Evolutionary conservation across 2,329 filamentous ascomycete genomes (phyloP).

Genomic region (Aspergillus fijiensis): DNA sequence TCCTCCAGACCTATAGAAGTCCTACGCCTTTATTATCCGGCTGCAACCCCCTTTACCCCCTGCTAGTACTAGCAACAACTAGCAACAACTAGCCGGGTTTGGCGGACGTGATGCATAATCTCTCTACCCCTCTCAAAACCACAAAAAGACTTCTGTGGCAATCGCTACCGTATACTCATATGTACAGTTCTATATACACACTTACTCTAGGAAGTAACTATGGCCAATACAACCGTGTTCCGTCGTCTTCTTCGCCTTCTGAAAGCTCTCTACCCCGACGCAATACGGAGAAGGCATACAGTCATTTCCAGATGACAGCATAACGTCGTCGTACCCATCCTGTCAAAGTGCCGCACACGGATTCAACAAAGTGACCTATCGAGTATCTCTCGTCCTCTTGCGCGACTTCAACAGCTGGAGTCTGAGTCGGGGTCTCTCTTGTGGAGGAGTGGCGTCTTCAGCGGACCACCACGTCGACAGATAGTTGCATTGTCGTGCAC

Average conservation of each 20-base stretch:
- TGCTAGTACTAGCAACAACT: background rate
- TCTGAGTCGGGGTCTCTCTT: background rate
- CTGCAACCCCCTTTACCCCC: background rate
- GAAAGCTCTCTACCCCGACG: too few relatives aligned
- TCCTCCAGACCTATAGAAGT: background rate
- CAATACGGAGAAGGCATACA: too few relatives aligned
- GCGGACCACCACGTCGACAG: background rate
- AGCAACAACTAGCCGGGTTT: background rate
- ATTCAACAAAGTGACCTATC: background rate
- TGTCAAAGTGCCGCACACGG: too few relatives aligned
- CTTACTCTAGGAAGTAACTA: too few relatives aligned
- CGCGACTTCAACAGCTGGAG: background rate
- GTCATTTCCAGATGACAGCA: too few relatives aligned
- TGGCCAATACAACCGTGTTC: too few relatives aligned
- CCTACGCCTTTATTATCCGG: background rate
- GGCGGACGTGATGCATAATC: background rate
- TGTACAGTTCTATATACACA: too few relatives aligned
- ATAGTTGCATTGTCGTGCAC: background rate
- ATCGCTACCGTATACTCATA: too few relatives aligned
- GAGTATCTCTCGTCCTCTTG: background rate
- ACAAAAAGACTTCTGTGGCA: too few relatives aligned
- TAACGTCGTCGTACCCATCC: too few relatives aligned
- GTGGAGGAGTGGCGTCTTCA: background rate
- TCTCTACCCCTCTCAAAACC: too few relatives aligned
- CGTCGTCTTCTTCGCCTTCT: too few relatives aligned